A percentile compares a stretch with the other conserved stretches of the same genome.
Evolutionary conservation across 441 rosid genomes (phyloP).

Genomic region (Jatropha multifida): DNA sequence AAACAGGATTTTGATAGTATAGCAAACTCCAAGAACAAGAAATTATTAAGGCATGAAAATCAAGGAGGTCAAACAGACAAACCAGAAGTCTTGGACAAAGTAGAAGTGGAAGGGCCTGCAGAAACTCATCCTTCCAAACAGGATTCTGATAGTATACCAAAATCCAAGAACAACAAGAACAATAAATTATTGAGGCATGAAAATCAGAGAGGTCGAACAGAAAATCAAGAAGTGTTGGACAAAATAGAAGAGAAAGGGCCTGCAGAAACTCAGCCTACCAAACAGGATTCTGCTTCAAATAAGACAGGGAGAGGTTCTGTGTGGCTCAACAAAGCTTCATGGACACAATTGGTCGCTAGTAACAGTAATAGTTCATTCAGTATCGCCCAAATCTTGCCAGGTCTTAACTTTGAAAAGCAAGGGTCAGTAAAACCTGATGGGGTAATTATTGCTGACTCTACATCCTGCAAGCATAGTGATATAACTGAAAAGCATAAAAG

Average conservation of each 20-base stretch:
- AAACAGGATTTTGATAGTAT: constrained; percentile 19
- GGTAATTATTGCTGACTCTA: constrained; percentile 21
- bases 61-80: constrained; percentile 12
- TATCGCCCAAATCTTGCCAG: constrained; percentile 60
- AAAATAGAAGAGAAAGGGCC: constrained; percentile 22
- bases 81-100: constrained; percentile 5
- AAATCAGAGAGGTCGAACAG: constrained; percentile 21
- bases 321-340: constrained; percentile 78
- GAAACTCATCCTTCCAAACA: constrained; percentile 28
- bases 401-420: constrained; percentile 31
- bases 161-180: constrained; percentile 26
- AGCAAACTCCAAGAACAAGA: constrained; percentile 23
- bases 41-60: constrained; percentile 24
- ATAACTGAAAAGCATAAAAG: constrained; percentile 17
- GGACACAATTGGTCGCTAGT: constrained; percentile 73
- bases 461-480: constrained; percentile 26
- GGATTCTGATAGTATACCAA: constrained; percentile 17
- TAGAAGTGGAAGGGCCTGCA: constrained; percentile 18
- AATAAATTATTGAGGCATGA: constrained; percentile 23
- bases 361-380: constrained; percentile 50
- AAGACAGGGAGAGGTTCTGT: constrained; percentile 59
- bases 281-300: constrained; percentile 22
- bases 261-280: constrained; percentile 28
- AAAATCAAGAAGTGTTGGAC: background rate
- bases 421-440: constrained; percentile 16